Base-by-base conservation (phyloP, 768 basidiomycete species). In the Amyloporia xantha region DNA sequence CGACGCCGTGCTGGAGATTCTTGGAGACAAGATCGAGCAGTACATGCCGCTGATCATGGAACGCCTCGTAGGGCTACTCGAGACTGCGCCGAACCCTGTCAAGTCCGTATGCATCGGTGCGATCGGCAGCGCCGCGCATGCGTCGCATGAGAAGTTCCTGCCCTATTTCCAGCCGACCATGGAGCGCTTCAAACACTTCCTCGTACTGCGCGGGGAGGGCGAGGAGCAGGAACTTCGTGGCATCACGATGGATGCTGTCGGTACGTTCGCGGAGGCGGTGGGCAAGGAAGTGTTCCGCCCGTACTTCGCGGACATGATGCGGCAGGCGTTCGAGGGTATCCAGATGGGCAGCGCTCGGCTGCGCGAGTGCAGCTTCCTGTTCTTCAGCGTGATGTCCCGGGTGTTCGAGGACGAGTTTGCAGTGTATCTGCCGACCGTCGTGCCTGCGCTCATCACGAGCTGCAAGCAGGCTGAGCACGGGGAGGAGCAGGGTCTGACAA, bases 171-270 rank as follows among this genome's bases (percentile, higher is more conserved):
- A 86, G 62, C 83, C 86, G 13, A 92, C 89, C 44, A 94, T 98
- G 83, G 73, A 77, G 56, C 84, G 83, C 50, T 79, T 99, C 56
- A 80, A 89, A 54, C 86, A 87, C 61, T 96, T 95, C 82, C 79
- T 98, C 44, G 70, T 79, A 27, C 81, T 98, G 24, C 81, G 77
- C 19, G 85, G 79, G 24, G 89, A 94, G 57, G 93, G 91, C 40
- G 95, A 96, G 64, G 91, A 96, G 69, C 81, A 77, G 38, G 94
- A 97, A 59, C 79, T 99, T 33, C 90, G 95, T 49, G 95, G 96
- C 30, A 94, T 97, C 62, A 86, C 95, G 10, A 96, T 96, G 82
- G 96, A 98, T 68, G 91, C 96, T n/a, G 84, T 97, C 51, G 96
- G 96, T 45, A 97, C 96, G 0, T 91, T 99, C 58, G 91, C 96